phyloP scores from a whole-genome alignment of 2,329 filamentous ascomycete species.

The Aspergillus puulaauensis region DNA sequence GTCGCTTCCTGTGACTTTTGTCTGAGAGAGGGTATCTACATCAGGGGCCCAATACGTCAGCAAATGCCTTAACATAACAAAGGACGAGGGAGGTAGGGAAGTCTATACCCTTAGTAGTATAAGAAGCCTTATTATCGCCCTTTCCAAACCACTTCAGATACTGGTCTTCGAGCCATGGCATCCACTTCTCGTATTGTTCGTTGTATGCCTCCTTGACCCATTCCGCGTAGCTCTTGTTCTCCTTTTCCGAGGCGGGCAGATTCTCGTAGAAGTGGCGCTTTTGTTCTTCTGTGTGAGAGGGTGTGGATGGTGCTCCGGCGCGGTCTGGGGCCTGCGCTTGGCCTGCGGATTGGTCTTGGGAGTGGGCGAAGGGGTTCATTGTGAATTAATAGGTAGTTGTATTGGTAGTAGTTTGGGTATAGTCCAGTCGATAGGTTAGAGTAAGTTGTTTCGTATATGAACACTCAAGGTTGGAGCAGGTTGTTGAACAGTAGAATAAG shows the following conservation, averaged over 20 bases:
- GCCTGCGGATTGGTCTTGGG: not conserved
- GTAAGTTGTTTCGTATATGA: too few species aligned
- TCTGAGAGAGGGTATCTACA: slow-evolving; percentile 52
- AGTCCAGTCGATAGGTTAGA: not conserved
- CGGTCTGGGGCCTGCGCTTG: not conserved
- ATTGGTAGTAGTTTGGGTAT: not conserved
- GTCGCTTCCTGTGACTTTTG: slow-evolving; percentile 51
- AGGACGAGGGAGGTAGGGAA: not conserved
- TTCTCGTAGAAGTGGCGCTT: slow-evolving; percentile 20
- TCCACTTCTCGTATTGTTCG: slow-evolving; percentile 55
- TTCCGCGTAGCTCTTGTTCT: slow-evolving; percentile 30
- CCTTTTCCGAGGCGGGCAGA: slow-evolving; percentile 17
- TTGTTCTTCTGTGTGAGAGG: slow-evolving; percentile 20
- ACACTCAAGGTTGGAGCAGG: not conserved
- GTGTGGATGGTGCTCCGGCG: not conserved
- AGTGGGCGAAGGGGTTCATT: not conserved
- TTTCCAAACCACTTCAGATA: slow-evolving; percentile 57
- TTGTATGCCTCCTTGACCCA: slow-evolving; percentile 51
- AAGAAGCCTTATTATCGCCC: slow-evolving; percentile 55
- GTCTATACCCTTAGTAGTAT: slow-evolving; percentile 51
- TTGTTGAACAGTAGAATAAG: not conserved
- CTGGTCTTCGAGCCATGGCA: slow-evolving; percentile 58
- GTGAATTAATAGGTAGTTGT: not conserved
- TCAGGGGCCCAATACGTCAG: not conserved
- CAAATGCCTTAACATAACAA: not conserved